A percentile compares a stretch with the other conserved stretches of the same genome.
phyloP scores from a whole-genome alignment of 257 asterid species.

The Datura wrightii region DNA sequence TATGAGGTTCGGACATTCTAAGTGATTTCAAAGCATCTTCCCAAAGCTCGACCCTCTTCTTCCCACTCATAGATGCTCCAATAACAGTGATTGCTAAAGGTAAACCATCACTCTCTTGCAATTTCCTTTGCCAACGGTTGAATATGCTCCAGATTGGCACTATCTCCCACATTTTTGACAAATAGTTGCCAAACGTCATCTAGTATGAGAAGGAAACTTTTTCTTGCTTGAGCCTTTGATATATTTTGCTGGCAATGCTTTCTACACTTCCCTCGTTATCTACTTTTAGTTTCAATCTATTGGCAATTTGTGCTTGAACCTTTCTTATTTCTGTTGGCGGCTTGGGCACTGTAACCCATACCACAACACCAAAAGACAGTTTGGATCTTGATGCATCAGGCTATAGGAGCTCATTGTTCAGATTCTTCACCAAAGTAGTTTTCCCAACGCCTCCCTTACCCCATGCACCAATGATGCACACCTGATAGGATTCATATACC shows the following conservation, averaged over 20 bases:
- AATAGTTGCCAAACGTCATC: conserved; percentile 37
- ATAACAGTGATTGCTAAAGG: conserved; percentile 29
- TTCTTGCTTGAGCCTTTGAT: conserved; percentile 25
- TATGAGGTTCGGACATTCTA: conserved; percentile 27
- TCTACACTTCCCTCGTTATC: neutral
- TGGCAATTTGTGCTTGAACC: conserved; percentile 12
- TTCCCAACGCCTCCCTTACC: neutral
- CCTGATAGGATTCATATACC: neutral
- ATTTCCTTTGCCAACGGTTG: neutral
- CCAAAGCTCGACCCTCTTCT: conserved; percentile 18
- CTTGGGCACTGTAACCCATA: conserved; percentile 26
- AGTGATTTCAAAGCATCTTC: neutral
- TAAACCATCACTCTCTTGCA: conserved; percentile 33
- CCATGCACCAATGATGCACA: neutral
- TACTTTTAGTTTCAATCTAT: conserved; percentile 6
- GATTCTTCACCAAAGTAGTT: neutral
- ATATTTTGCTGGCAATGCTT: neutral
- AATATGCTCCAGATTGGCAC: neutral
- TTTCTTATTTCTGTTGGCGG: neutral
- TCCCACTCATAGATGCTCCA: conserved; percentile 32
- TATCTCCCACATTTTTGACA: neutral
- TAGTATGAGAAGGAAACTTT: conserved; percentile 27
- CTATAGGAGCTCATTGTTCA: conserved; percentile 7
- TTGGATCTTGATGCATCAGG: neutral
- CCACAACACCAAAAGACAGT: neutral